Evolutionary conservation across 305 asterid genomes (phyloP), one percentile per base, ranked within the genome.

Genomic region (Fraxinus sp.): DNA sequence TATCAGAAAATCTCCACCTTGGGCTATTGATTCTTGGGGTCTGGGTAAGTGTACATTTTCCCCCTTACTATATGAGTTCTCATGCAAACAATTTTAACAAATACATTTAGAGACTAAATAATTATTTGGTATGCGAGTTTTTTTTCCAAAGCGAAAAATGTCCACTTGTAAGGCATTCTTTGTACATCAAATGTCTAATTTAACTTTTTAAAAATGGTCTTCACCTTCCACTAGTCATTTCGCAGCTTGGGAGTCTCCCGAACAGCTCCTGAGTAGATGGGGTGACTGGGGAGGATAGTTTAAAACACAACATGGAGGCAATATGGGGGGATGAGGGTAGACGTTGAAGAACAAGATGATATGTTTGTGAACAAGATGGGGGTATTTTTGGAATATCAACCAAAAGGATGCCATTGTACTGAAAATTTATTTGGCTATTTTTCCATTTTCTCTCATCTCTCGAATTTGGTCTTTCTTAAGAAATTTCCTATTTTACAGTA

Each of bases 1-100:
- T 84, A 85, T 97, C 84, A 93, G 98, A 89, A 95, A 91, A 81
- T 93, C 98, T 84, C 97, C 98, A 74, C 95, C 97, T 55, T 97
- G 98, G 98, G 89, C 98, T 52, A 78, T 93, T 86, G 99, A 97
- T 94, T 95, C 99, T 14, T 97, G 99, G 99, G 99, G 99, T 81
- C 82, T 97, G 90, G 99, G 98, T 97, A 88, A 90, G 98, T 87
- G 46, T 74, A 57, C 78, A 68, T 36, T 81, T 74, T 57, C 49
- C 66, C 52, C 73, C 77, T 76, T 62, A 79, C 39, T 62, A 55
- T 37, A 66, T 32, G 76, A 71, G 76, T 14, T 14, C 26, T 28
- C 4, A 2, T 11, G n/a, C 74, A 66, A 26, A 11, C 8, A 24
- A 10, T 37, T 37, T 37, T 37, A 37, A 37, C 44, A 37, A 37